Conservation (phyloP, 768 basidiomycete genomes). For the Termitomyces sp. region DNA sequence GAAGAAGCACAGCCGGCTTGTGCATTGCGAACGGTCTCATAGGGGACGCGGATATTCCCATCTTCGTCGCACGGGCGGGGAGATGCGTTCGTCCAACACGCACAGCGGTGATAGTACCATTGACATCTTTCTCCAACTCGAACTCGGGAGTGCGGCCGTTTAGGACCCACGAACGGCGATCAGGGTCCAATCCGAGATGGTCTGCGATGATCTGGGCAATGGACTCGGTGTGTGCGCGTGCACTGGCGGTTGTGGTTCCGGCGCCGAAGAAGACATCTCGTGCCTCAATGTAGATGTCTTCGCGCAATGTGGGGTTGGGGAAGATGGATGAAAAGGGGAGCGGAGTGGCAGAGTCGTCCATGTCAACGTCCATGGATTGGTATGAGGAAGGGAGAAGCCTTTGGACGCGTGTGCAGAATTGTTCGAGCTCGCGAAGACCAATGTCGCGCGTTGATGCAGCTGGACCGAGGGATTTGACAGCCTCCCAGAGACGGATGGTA, state of each 20-base stretch:
- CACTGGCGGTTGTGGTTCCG: slow-evolving; percentile 48
- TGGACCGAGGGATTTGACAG: slow-evolving; percentile 48
- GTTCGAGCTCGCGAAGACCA: slow-evolving; percentile 79
- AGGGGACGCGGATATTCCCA: slow-evolving; percentile 28
- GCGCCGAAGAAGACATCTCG: slow-evolving; percentile 91
- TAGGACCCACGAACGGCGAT: slow-evolving; percentile 71
- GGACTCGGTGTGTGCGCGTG: slow-evolving; percentile 44
- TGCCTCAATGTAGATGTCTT: slow-evolving; percentile 87
- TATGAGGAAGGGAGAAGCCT: slow-evolving; percentile 50
- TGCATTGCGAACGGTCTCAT: slow-evolving; percentile 84
- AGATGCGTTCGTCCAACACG: slow-evolving; percentile 64
- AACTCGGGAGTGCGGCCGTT: slow-evolving; percentile 64
- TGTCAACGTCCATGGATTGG: slow-evolving; percentile 40
- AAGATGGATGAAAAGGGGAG: slow-evolving; percentile 45
- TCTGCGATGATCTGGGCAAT: slow-evolving; percentile 56
- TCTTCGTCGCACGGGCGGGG: slow-evolving; percentile 37
- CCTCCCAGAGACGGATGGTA: slow-evolving; percentile 70
- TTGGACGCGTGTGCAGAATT: slow-evolving; percentile 76
- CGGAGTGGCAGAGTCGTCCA: slow-evolving; percentile 16
- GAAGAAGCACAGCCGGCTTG: slow-evolving; percentile 72
- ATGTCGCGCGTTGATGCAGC: slow-evolving; percentile 54
- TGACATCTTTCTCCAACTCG: slow-evolving; percentile 62
- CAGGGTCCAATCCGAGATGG: slow-evolving; percentile 63
- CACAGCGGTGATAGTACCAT: slow-evolving; percentile 56
- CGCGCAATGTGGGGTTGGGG: slow-evolving; percentile 72